Evolutionary conservation across 805 yeast genomes (phyloP).

Genomic region (Zygoascus biomembranicola): DNA sequence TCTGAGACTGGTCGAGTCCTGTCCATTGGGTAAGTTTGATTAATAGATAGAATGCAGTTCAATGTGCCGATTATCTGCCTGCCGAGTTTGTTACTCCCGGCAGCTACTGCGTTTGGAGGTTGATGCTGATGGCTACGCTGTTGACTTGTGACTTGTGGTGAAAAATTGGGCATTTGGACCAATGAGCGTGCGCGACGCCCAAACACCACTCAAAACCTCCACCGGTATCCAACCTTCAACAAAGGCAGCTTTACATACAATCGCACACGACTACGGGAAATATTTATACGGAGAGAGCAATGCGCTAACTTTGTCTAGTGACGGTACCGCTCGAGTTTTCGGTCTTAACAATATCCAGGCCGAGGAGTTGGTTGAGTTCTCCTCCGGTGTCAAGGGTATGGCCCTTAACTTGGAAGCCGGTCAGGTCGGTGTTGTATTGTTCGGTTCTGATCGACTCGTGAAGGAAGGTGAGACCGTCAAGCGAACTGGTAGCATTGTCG

Average conservation of each 20-base stretch:
- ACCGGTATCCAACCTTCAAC: too few relatives aligned
- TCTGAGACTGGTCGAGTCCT: conserved; percentile 99
- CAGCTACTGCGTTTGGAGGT: background rate
- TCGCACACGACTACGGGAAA: too few relatives aligned
- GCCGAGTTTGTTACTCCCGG: too few relatives aligned
- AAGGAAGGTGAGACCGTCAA: conserved; percentile 99
- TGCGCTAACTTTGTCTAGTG: conserved; percentile 43
- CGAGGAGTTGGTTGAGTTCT: conserved; percentile 98
- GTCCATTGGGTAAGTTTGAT: conserved; percentile 76
- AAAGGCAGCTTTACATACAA: too few relatives aligned
- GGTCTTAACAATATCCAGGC: conserved; percentile 99
- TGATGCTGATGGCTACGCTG: background rate
- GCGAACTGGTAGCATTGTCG: conserved; percentile 99
- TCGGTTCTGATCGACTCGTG: conserved; percentile 98
- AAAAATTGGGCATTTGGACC: background rate
- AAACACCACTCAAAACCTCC: background rate
- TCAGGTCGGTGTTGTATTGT: conserved; percentile 99
- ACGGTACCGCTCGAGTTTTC: conserved; percentile 99
- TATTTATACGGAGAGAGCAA: background rate
- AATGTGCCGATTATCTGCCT: background rate
- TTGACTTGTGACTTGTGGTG: background rate
- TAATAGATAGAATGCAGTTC: background rate
- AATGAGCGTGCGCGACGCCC: background rate
- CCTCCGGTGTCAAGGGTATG: conserved; percentile 99
- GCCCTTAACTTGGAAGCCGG: conserved; percentile 99